Conservation (phyloP, 2,329 filamentous ascomycete genomes). For the Mycosphaerella sp. region DNA sequence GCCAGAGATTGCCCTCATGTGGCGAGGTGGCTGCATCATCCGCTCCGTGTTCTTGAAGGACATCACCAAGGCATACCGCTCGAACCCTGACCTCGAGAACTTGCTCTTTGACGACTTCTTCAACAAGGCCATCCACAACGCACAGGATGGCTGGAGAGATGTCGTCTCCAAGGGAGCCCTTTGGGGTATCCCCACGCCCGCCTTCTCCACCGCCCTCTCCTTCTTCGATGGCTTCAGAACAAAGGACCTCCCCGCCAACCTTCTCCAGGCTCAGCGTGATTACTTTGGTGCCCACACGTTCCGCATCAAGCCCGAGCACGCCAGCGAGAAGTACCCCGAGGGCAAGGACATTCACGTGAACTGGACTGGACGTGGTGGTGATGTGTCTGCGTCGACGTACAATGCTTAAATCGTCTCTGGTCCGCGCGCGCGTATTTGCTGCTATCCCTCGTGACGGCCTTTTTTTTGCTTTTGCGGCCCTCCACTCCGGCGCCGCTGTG, state of each 20-base stretch:
- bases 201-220: constrained; percentile 92
- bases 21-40: constrained; percentile 99
- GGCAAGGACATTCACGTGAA: constrained; percentile 96
- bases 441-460: background rate
- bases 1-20: constrained; percentile 99
- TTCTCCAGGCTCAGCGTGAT: constrained; percentile 97
- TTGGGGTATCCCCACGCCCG: constrained; percentile 91
- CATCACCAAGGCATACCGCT: constrained; percentile 95
- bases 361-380: constrained; percentile 98
- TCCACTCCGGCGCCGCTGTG: constrained; percentile 8
- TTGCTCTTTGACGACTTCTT: constrained; percentile 99
- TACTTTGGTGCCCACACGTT: constrained; percentile 76
- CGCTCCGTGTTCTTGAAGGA: constrained; percentile 99
- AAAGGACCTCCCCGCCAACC: constrained; percentile 93
- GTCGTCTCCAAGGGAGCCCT: constrained; percentile 86
- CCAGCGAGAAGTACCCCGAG: constrained; percentile 61
- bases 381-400: constrained; percentile 96
- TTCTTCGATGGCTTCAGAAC: constrained; percentile 99
- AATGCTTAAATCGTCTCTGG: constrained; percentile 62
- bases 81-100: constrained; percentile 92
- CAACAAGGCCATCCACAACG: constrained; percentile 97
- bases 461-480: constrained; percentile 2
- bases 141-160: constrained; percentile 82
- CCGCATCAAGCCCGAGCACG: constrained; percentile 48
- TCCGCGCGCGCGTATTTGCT: constrained; percentile 3